A percentile compares a stretch with the other conserved stretches of the same genome.
phyloP scores from a whole-genome alignment of 768 basidiomycete genomes.

The Mycena leptocephala region DNA sequence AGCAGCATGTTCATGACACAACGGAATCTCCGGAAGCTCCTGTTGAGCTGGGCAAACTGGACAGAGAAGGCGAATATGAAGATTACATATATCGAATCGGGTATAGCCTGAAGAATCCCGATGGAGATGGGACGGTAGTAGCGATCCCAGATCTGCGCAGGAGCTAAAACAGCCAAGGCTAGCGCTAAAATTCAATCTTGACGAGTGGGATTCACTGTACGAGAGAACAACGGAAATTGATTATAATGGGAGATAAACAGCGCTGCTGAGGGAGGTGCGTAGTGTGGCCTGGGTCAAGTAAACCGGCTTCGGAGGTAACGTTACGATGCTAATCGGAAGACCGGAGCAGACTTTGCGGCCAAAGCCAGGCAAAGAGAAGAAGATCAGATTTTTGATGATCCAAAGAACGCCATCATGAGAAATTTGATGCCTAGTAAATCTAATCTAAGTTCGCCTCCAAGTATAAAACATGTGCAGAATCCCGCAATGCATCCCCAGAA shows the following conservation, averaged over 20 bases:
- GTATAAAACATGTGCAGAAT: no score
- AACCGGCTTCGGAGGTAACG: slow-evolving; percentile 59
- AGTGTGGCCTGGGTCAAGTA: slow-evolving; percentile 47
- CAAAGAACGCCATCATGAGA: slow-evolving; percentile 53
- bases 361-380: slow-evolving; percentile 48
- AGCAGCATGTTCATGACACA: slow-evolving; percentile 28
- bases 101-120: slow-evolving; percentile 31
- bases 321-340: slow-evolving; percentile 57
- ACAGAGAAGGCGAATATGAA: slow-evolving; percentile 21
- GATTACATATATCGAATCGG: slow-evolving; percentile 32
- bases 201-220: slow-evolving; percentile 13
- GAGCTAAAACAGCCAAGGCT: slow-evolving; percentile 28
- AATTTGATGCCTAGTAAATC: no score
- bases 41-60: neutral
- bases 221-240: slow-evolving; percentile 38
- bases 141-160: slow-evolving; percentile 35
- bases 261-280: slow-evolving; percentile 45
- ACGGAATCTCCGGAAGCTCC: slow-evolving; percentile 31
- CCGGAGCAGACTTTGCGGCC: slow-evolving; percentile 53
- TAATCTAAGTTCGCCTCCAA: no score
- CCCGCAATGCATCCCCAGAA: no score
- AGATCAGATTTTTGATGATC: slow-evolving; percentile 57
- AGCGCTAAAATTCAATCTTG: slow-evolving; percentile 35
- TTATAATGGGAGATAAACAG: neutral
- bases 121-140: slow-evolving; percentile 25